These are phyloP conservation scores for Epichloe bromicola DNA, from an alignment of 2,329 filamentous ascomycete genomes.

Conservation along the genomic window DNA sequence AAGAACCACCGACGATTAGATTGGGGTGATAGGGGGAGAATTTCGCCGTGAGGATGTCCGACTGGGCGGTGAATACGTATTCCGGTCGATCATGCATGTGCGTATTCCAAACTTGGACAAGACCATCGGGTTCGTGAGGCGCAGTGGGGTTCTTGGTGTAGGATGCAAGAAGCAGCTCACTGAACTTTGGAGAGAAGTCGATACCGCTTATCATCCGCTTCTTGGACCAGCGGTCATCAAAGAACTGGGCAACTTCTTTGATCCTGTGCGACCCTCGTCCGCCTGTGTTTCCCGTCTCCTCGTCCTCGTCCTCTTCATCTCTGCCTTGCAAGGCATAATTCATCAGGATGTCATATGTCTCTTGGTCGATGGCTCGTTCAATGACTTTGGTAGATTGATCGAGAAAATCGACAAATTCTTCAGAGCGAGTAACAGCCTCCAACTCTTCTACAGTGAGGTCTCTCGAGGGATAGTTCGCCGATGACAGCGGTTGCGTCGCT, in stretches of 20 bases:
- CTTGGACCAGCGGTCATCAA: conserved; percentile 90
- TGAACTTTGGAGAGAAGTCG: conserved; percentile 91
- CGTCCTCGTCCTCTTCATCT: conserved; percentile 69
- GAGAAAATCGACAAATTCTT: conserved; percentile 90
- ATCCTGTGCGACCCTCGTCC: conserved; percentile 62
- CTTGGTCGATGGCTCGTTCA: conserved; percentile 84
- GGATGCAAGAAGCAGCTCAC: conserved; percentile 80
- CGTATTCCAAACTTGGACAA: conserved; percentile 94
- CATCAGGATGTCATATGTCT: conserved; percentile 81
- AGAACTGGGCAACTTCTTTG: conserved; percentile 86
- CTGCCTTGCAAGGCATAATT: conserved; percentile 80
- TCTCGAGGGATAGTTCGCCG: conserved; percentile 60
- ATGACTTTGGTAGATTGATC: conserved; percentile 95
- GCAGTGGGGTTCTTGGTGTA: conserved; percentile 97
- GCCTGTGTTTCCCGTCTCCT: conserved; percentile 55
- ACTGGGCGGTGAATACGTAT: conserved; percentile 93
- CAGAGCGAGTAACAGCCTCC: conserved; percentile 77
- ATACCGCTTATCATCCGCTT: conserved; percentile 95
- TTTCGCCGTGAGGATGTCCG: conserved; percentile 86
- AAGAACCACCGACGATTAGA: conserved; percentile 87
- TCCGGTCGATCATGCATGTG: conserved; percentile 90
- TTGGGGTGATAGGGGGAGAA: conserved; percentile 99
- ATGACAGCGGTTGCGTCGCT: conserved; percentile 11
- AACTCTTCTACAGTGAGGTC: conserved; percentile 75
- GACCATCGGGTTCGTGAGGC: conserved; percentile 82